phyloP scores from a whole-genome alignment of 306 rosid species.

The Rubus parviflorus region DNA sequence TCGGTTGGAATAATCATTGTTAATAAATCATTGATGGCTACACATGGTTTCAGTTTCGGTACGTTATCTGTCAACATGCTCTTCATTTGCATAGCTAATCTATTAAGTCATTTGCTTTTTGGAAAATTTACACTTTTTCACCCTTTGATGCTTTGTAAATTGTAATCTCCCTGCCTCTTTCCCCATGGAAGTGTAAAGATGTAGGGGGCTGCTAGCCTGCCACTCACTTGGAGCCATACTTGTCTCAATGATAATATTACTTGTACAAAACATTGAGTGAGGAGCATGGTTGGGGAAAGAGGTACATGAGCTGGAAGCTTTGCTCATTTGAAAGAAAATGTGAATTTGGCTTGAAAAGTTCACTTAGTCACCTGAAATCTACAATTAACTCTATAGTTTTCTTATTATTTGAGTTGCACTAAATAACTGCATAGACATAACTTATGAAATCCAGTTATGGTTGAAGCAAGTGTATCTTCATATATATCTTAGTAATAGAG shows the following conservation, averaged over 20 bases:
- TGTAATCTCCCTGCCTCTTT: no score
- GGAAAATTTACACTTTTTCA: not conserved
- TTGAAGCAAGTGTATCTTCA: not conserved
- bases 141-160: not conserved
- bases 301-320: not conserved
- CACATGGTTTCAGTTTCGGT: slow-evolving; percentile 76
- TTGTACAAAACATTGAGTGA: not conserved
- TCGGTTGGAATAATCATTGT: slow-evolving; percentile 77
- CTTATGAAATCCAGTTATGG: not conserved
- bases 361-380: not conserved
- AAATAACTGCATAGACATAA: not conserved
- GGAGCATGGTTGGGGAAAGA: not conserved
- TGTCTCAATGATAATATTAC: not conserved
- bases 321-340: not conserved
- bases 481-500: not conserved
- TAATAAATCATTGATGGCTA: slow-evolving; percentile 72
- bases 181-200: not conserved
- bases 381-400: not conserved
- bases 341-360: not conserved
- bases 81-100: not conserved
- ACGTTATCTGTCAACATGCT: slow-evolving; percentile 3
- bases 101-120: slow-evolving; percentile 3
- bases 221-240: not conserved
- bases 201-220: not conserved
- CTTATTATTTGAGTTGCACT: not conserved